Conservation (phyloP, 441 rosid species). For the Adansonia madagascariensis region DNA sequence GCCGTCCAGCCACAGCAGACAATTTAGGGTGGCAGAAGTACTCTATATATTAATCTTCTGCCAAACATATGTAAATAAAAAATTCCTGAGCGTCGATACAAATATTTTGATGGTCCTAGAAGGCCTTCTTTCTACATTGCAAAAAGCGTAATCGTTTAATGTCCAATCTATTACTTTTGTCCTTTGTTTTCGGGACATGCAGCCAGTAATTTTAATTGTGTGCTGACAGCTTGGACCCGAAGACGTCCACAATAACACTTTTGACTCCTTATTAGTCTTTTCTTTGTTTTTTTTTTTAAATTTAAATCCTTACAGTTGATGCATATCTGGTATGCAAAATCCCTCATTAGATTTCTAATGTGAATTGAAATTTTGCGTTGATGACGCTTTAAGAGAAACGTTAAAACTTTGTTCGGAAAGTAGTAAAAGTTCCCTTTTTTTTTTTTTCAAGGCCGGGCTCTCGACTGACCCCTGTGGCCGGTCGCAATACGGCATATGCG, state of each 20-base stretch:
- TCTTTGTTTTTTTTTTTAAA: no score
- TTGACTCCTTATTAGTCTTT: constrained; percentile 23
- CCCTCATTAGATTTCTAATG: not conserved
- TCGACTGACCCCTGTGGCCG: not conserved
- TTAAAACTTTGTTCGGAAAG: constrained; percentile 26
- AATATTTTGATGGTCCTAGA: constrained; percentile 14
- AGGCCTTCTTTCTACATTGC: constrained; percentile 18
- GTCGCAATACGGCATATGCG: constrained; percentile 20
- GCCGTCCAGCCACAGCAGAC: constrained; percentile 28
- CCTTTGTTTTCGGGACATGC: not conserved
- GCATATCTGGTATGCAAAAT: not conserved
- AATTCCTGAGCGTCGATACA: no score
- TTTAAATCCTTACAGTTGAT: not conserved
- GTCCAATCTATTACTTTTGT: constrained; percentile 28
- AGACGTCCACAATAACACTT: constrained; percentile 12
- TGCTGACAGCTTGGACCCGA: constrained; percentile 7
- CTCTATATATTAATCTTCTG: not conserved
- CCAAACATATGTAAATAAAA: not conserved
- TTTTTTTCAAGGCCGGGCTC: not conserved
- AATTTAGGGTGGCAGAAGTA: constrained; percentile 31
- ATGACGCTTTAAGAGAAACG: not conserved
- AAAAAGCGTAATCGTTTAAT: constrained; percentile 24
- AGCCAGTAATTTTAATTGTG: not conserved
- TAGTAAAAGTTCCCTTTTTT: not conserved
- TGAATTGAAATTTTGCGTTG: not conserved